Base-by-base conservation (phyloP, 257 asterid genomes). In the Forsythia suspensa region DNA sequence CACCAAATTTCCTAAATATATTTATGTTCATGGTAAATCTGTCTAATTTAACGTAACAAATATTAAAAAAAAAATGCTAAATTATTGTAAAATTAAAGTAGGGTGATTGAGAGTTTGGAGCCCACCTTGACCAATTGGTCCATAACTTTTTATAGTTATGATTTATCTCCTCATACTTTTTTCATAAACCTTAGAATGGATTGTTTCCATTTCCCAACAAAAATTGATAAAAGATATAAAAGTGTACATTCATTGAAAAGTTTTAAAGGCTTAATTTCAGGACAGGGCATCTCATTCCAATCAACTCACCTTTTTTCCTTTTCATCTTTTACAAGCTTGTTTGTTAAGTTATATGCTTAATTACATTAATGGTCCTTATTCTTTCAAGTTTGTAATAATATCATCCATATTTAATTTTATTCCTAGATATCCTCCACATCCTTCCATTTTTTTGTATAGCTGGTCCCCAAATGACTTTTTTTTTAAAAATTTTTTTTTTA, bases 281-380 rank as follows among this genome's bases (percentile, higher is more conserved):
- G 66, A 6, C 34, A 7, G 1, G 70, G 74, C 82, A 82, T 87
- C 82, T 67, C 59, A 75, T 72, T 72, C 20, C 71, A 51, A 85
- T 80, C 90, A 83, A 83, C 51, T 71, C 82, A 44, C 76, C 80
- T 77, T 80, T 77, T 24, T 61, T 36, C 67, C 79, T 70, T 8
- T 55, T 34, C 41, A 36, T 55, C 77, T 73, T 34, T 68, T 2
- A 8, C 59, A 48, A 74, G 76, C 84, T 85, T 85, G 79, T 72
- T 68, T 44, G 48, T 68, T 39, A 82, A 79, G 87, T 21, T 63
- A 24, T 3, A 24, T 63, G 38, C 1, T 29, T 24, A 24, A 24
- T 24, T 24, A 24, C 24, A 24, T 24, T 24, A 24, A 24, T 24
- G 24, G 24, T 24, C 0, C 24, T 24, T 0, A 24, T 24, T 24